Evolutionary conservation across 108 stramenopile genomes (phyloP).

Genomic region (Skeletonema marinoi): DNA sequence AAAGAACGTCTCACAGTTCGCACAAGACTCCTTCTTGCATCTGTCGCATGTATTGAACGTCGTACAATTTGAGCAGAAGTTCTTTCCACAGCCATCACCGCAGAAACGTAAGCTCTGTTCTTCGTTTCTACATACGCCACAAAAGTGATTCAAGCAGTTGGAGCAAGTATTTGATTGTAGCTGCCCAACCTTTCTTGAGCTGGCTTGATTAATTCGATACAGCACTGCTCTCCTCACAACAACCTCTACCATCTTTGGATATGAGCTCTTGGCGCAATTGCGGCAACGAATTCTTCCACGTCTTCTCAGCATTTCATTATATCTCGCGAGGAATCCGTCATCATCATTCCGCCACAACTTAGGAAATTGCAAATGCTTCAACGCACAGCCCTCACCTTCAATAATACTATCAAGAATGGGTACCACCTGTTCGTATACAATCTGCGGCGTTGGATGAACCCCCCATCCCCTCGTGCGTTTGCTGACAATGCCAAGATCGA

Average conservation of each 20-base stretch:
- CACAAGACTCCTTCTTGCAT: background rate
- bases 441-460: background rate
- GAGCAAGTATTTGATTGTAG: slow-evolving; percentile 3
- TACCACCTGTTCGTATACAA: background rate
- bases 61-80: background rate
- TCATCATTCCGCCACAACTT: background rate
- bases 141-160: slow-evolving; percentile 5
- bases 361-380: slow-evolving; percentile 3
- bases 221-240: no score
- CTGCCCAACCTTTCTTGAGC: background rate
- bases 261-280: no score
- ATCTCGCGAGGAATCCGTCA: background rate
- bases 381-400: background rate
- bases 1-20: background rate
- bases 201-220: background rate
- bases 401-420: slow-evolving; percentile 13
- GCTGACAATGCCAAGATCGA: slow-evolving; percentile 3
- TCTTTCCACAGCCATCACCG: background rate
- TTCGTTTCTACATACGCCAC: background rate
- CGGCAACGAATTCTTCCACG: background rate
- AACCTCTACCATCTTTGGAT: no score
- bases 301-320: background rate
- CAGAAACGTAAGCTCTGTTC: background rate
- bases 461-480: background rate
- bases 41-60: background rate